Percentiles rank a stretch among this genome's conserved stretches.
These are phyloP conservation scores for Prototheca stagnorum DNA, from an alignment of 163 green algal genomes.

Conservation along the genomic window DNA sequence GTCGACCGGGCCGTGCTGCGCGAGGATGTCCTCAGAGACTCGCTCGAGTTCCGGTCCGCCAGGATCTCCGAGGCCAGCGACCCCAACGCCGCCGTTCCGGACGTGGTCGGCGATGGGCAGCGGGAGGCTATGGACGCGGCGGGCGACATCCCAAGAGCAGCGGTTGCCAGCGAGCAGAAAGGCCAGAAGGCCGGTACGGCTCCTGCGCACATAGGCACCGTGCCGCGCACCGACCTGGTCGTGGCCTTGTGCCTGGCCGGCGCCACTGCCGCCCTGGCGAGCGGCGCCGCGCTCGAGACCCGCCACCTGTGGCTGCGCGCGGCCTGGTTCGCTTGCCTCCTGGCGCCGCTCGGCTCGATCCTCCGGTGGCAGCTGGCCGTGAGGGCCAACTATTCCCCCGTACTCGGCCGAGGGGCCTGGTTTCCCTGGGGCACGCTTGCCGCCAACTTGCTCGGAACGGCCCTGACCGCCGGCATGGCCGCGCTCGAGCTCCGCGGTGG, in stretches of 20 bases:
- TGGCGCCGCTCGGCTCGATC: conserved; percentile 3
- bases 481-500: background rate
- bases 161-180: background rate
- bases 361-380: conserved; percentile 38
- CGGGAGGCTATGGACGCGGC: background rate
- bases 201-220: background rate
- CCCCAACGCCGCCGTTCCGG: background rate
- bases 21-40: background rate
- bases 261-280: background rate
- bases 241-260: background rate
- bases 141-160: background rate
- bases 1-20: conserved; percentile 11
- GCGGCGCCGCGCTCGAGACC: background rate
- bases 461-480: conserved; percentile 25
- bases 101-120: background rate
- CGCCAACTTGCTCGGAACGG: conserved; percentile 43
- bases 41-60: background rate
- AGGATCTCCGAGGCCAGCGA: background rate
- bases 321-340: background rate
- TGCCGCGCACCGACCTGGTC: background rate
- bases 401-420: conserved; percentile 24
- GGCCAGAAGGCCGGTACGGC: background rate
- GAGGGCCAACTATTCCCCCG: conserved; percentile 32
- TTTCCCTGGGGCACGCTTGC: conserved; percentile 44
- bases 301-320: background rate